Conservation (phyloP, 805 yeast species). For the Wickerhamiella parazyma region DNA sequence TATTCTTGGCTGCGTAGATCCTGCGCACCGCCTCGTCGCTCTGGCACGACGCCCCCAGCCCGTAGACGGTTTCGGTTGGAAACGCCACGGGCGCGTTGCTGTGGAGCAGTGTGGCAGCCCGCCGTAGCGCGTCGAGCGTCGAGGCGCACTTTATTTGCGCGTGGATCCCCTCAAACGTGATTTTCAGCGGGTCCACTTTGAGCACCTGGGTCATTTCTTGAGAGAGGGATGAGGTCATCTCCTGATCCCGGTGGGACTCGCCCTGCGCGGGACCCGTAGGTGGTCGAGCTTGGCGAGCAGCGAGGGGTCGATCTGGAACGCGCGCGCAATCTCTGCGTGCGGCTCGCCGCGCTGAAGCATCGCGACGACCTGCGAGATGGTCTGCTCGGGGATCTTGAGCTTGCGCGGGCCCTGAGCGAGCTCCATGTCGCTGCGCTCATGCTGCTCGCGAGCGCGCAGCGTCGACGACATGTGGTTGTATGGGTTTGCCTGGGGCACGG, state of each 20-base stretch:
- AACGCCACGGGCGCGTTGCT: conserved; percentile 65
- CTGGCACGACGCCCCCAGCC: conserved; percentile 79
- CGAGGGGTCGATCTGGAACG: conserved; percentile 15
- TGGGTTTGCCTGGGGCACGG: conserved; percentile 13
- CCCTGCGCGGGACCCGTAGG: conserved; percentile 9
- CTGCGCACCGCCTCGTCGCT: conserved; percentile 56
- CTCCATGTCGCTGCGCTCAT: conserved; percentile 8
- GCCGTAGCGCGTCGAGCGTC: conserved; percentile 37
- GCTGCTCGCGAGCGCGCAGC: conserved; percentile 15
- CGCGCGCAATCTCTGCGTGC: conserved; percentile 11
- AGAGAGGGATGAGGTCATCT: background rate
- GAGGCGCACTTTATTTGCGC: conserved; percentile 17
- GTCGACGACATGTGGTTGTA: conserved; percentile 18
- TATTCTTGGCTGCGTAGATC: conserved; percentile 76
- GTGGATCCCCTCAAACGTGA: conserved; percentile 35
- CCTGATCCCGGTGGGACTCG: background rate
- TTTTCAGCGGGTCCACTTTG: conserved; percentile 40
- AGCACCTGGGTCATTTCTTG: conserved; percentile 36
- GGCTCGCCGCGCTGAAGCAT: conserved; percentile 18
- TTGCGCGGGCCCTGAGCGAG: conserved; percentile 7
- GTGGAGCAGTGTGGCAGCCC: conserved; percentile 46
- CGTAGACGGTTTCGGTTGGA: conserved; percentile 96
- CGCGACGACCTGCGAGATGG: conserved; percentile 18
- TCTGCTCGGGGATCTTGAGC: conserved; percentile 15
- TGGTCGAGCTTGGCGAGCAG: conserved; percentile 13